Evolutionary conservation across 139 green algal genomes (phyloP).

Genomic region (Closterium sp.): DNA sequence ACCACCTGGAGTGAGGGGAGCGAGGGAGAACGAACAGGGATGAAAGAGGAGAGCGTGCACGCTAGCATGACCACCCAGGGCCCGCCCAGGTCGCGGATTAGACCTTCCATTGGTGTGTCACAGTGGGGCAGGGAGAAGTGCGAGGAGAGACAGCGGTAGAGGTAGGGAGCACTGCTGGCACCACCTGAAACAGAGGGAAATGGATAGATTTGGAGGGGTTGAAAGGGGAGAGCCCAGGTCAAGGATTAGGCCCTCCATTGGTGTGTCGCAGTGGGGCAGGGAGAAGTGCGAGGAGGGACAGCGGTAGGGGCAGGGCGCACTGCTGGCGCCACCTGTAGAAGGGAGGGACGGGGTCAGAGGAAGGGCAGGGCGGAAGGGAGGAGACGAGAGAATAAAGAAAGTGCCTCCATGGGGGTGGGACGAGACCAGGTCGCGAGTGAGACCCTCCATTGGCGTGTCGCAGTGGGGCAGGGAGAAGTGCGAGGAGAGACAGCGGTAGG

Average conservation of each 20-base stretch:
- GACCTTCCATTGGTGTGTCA: not conserved
- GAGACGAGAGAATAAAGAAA: no score
- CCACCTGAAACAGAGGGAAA: not conserved
- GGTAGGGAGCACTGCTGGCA: not conserved
- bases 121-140: not conserved
- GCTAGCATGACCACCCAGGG: conserved; percentile 12
- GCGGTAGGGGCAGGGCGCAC: no score
- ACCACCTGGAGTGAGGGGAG: conserved; percentile 22
- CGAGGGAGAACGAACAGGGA: not conserved
- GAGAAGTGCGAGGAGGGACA: not conserved
- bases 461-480: not conserved
- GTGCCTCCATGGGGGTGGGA: no score
- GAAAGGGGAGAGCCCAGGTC: conserved; percentile 2
- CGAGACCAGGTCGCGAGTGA: conserved; percentile 16
- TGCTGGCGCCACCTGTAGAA: no score
- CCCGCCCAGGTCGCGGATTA: conserved; percentile 29
- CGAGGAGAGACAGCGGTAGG: no score
- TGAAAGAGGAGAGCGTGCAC: not conserved
- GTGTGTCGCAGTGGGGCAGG: not conserved
- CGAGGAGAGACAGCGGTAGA: not conserved
- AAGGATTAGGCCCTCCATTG: not conserved
- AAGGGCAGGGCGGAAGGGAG: no score
- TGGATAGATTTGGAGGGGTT: no score
- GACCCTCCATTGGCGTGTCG: not conserved
- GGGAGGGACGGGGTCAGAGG: not conserved